Evolutionary conservation across 129 eudicot genomes (phyloP), one percentile per base, ranked within the genome.

Genomic region (Flaveria robusta): DNA sequence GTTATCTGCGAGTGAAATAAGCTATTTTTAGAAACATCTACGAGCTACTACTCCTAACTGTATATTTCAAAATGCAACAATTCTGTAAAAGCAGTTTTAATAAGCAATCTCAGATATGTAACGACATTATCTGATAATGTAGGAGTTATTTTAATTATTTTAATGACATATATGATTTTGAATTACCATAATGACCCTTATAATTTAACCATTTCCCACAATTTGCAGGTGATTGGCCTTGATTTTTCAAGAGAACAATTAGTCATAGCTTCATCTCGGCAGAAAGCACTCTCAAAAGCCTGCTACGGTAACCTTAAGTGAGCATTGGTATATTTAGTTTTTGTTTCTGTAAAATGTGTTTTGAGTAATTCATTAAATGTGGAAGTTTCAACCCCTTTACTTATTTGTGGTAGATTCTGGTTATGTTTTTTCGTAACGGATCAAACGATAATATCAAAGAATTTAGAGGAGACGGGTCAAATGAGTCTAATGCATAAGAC

Each of bases 241-340:
- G 99, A 94, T 81, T 94, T 94, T 86, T 89, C 99, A 13, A 81
- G 86, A 51, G 97, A 94, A 79, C 99, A 85, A 77, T 78, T 94
- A 75, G 42, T 49, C 23, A 73, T 95, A 15, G 96, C 99, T 75
- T 84, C 90, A 74, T 84, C 94, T 65, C 86, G 92, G 65, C 97
- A 95, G 87, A 66, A 83, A 26, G 51, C 22, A 60, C 79, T 66
- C 22, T 66, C 89, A 69, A 89, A 89, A 74, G 72, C 89, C 67
- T 87, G 92, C 83, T 87, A 81, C 85, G 72, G 81, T 75, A 95
- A 95, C 76, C 88, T 95, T 67, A 86, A 89, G 99, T 95, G 96
- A 94, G 99, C 87, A 72, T 77, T 82, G 91, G 82, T 84, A 80
- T 71, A 80, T 84, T 63, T 75, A 62, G 70, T 55, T 54, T 56